These are phyloP conservation scores for Panaeolus papilionaceus DNA, from an alignment of 768 basidiomycete species.

Conservation along the genomic window DNA sequence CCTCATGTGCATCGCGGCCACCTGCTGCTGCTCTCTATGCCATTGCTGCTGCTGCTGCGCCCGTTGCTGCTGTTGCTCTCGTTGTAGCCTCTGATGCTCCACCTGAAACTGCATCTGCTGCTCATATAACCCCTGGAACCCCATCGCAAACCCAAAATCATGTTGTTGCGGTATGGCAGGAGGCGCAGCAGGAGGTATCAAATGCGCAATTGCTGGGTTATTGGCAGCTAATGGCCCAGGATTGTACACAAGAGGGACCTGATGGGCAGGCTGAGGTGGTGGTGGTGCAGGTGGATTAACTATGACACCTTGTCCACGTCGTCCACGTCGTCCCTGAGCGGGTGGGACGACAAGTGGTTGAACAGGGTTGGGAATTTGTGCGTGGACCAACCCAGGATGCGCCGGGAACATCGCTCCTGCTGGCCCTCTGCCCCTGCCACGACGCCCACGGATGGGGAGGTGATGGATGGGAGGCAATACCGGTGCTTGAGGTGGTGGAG, in stretches of 20 bases:
- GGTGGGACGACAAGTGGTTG: neutral
- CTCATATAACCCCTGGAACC: neutral
- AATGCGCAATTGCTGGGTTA: neutral
- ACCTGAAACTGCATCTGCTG: neutral
- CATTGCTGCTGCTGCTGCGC: neutral
- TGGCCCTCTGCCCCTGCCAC: neutral
- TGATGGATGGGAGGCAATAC: neutral
- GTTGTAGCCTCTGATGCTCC: neutral
- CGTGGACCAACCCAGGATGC: no score
- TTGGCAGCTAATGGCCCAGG: neutral
- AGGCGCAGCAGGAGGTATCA: neutral
- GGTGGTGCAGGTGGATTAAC: neutral
- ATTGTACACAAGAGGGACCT: neutral
- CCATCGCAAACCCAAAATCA: neutral
- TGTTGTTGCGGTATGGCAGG: neutral
- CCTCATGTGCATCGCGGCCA: neutral
- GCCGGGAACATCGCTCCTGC: no score
- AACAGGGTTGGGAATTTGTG: no score
- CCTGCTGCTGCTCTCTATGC: neutral
- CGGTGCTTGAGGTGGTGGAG: conserved; percentile 21
- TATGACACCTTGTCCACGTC: neutral
- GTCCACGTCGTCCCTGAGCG: neutral
- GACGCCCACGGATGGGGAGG: neutral
- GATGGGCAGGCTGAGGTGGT: neutral
- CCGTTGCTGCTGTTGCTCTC: neutral